Conservation (phyloP, 371 early-diverging fungal species). For the Vairimorpha necatrix region DNA sequence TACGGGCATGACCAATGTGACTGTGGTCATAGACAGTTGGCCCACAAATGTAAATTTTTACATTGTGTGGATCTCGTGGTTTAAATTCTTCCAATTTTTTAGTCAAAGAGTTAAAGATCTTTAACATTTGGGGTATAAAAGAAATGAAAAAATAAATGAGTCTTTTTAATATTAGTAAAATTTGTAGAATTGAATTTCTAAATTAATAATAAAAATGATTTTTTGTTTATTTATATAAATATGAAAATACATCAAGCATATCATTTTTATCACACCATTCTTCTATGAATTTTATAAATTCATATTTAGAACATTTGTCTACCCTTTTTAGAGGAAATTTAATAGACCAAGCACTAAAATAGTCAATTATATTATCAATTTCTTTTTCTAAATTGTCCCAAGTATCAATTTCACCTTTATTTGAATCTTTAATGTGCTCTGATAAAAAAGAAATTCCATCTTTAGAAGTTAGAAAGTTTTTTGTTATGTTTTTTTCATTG, state of each 20-base stretch:
- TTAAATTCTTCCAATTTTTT: slow-evolving; percentile 46
- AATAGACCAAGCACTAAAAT: slow-evolving; percentile 45
- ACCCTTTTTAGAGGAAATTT: slow-evolving; percentile 42
- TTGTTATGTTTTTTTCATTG: slow-evolving; percentile 38
- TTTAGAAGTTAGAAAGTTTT: slow-evolving; percentile 38
- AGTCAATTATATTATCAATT: slow-evolving; percentile 49
- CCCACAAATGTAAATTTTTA: slow-evolving; percentile 73
- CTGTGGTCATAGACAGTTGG: slow-evolving; percentile 97
- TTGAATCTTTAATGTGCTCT: neutral
- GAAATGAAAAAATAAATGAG: neutral
- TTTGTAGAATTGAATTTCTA: too few species aligned
- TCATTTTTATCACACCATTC: slow-evolving; percentile 33
- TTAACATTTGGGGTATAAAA: slow-evolving; percentile 4
- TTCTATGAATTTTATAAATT: slow-evolving; percentile 52
- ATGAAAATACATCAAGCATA: slow-evolving; percentile 25
- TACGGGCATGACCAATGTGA: slow-evolving; percentile 95
- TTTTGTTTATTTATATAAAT: slow-evolving; percentile 26
- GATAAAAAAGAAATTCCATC: slow-evolving; percentile 47
- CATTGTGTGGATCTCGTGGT: slow-evolving; percentile 19
- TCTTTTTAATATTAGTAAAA: too few species aligned
- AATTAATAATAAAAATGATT: too few species aligned
- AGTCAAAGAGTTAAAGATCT: slow-evolving; percentile 48
- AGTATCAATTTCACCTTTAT: neutral
- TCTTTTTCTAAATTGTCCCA: slow-evolving; percentile 20
- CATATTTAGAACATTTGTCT: slow-evolving; percentile 41